These are phyloP conservation scores for Olyra latifolia DNA, from an alignment of 176 grass and related monocot species.

Conservation along the genomic window DNA sequence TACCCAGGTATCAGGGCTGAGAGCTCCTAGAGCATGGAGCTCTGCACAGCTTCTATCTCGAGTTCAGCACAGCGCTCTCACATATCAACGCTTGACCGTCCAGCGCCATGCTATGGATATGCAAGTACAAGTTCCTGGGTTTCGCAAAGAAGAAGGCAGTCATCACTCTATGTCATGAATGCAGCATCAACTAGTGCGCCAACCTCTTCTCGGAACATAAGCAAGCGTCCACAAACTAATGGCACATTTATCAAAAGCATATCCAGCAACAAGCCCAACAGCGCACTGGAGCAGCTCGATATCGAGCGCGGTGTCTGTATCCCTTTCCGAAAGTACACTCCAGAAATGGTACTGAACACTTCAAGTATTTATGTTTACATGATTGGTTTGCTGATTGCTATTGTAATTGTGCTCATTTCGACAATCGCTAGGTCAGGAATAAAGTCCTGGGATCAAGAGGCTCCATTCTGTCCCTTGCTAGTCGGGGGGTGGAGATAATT, in stretches of 20 bases:
- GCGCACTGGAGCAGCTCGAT: slow-evolving; percentile 94
- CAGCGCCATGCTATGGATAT: background rate
- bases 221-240: slow-evolving; percentile 37
- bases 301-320: slow-evolving; percentile 95
- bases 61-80: slow-evolving; percentile 32
- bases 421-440: slow-evolving; percentile 74
- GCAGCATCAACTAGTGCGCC: slow-evolving; percentile 41
- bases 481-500: slow-evolving; percentile 86
- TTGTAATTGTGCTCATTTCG: slow-evolving; percentile 20
- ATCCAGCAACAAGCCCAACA: slow-evolving; percentile 45
- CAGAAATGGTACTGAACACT: slow-evolving; percentile 56
- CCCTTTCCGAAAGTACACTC: slow-evolving; percentile 86
- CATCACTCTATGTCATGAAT: slow-evolving; percentile 39
- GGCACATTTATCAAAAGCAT: slow-evolving; percentile 26
- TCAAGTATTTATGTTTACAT: background rate
- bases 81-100: background rate
- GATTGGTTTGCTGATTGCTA: background rate
- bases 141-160: slow-evolving; percentile 30
- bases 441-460: slow-evolving; percentile 95
- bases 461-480: slow-evolving; percentile 72
- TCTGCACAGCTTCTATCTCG: slow-evolving; percentile 57
- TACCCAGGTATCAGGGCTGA: background rate
- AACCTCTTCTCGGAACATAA: slow-evolving; percentile 33
- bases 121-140: slow-evolving; percentile 15
- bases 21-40: slow-evolving; percentile 52